Evolutionary conservation across 164 flowering plant genomes (phyloP).

Genomic region (Paratinospora sagittata): DNA sequence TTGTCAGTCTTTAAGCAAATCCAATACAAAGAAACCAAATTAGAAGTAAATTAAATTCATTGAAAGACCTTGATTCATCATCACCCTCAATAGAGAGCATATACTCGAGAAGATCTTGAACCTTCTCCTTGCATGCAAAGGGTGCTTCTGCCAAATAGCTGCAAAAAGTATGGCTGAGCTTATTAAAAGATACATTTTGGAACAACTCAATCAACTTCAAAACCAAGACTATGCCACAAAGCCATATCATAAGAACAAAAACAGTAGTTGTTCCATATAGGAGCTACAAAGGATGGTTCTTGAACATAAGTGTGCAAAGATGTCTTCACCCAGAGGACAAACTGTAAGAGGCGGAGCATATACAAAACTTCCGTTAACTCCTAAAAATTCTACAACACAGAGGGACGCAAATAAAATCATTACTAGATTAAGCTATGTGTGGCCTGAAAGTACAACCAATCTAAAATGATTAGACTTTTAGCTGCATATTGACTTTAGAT

Average conservation of each 20-base stretch:
- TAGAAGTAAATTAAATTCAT: not conserved
- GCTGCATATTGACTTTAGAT: no score
- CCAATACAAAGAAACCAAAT: not conserved
- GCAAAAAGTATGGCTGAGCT: conserved; percentile 16
- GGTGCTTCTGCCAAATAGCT: conserved; percentile 93
- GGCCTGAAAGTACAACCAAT: not conserved
- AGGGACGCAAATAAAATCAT: not conserved
- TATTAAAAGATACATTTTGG: conserved; percentile 9
- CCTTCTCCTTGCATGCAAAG: conserved; percentile 53
- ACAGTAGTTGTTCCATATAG: not conserved
- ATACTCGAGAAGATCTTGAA: conserved; percentile 52
- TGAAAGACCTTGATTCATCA: conserved; percentile 65
- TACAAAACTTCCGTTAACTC: not conserved
- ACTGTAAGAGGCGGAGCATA: not conserved
- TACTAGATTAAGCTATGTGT: not conserved
- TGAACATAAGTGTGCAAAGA: not conserved
- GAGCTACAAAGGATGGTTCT: not conserved
- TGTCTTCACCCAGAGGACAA: not conserved
- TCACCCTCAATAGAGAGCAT: conserved; percentile 76
- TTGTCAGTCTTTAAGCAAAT: conserved; percentile 1
- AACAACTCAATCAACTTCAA: not conserved
- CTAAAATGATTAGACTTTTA: no score
- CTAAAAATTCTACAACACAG: not conserved
- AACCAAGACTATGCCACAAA: not conserved
- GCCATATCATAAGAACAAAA: not conserved